Evolutionary conservation across 371 early-diverging fungal species (phyloP).

Genomic region (Saksenaea oblongispora): DNA sequence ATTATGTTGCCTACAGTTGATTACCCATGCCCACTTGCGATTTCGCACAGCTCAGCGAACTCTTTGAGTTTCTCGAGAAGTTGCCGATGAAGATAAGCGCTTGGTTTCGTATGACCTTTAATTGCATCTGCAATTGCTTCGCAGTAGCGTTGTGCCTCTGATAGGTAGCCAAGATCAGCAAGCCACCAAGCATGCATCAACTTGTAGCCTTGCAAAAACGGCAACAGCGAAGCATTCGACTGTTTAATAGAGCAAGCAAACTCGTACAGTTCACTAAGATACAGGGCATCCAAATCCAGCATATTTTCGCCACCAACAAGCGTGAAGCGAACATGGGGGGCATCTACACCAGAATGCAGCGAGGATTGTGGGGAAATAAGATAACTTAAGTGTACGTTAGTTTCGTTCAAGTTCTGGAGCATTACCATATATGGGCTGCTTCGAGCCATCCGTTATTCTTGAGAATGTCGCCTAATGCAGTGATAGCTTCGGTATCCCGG

Average conservation of each 20-base stretch:
- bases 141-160: conserved; percentile 75
- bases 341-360: conserved; percentile 34
- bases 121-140: conserved; percentile 75
- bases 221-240: conserved; percentile 56
- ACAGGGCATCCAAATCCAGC: conserved; percentile 55
- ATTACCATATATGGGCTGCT: conserved; percentile 88
- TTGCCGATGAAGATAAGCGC: conserved; percentile 74
- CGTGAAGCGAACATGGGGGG: conserved; percentile 55
- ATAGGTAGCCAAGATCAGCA: conserved; percentile 75
- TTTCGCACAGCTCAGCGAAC: conserved; percentile 49
- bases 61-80: conserved; percentile 66
- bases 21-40: conserved; percentile 45
- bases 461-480: conserved; percentile 79
- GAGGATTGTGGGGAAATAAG: conserved; percentile 51
- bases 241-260: conserved; percentile 63
- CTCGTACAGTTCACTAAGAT: conserved; percentile 83
- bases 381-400: conserved; percentile 48
- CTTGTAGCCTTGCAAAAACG: conserved; percentile 90
- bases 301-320: conserved; percentile 53
- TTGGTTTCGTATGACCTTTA: conserved; percentile 69
- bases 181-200: conserved; percentile 81
- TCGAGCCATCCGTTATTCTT: conserved; percentile 55
- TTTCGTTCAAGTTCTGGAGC: conserved; percentile 10
- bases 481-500: conserved; percentile 71
- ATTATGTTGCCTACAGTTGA: neutral